These are phyloP conservation scores for Peniophora sp. DNA, from an alignment of 1,284 basidiomycete genomes.

Conservation along the genomic window DNA sequence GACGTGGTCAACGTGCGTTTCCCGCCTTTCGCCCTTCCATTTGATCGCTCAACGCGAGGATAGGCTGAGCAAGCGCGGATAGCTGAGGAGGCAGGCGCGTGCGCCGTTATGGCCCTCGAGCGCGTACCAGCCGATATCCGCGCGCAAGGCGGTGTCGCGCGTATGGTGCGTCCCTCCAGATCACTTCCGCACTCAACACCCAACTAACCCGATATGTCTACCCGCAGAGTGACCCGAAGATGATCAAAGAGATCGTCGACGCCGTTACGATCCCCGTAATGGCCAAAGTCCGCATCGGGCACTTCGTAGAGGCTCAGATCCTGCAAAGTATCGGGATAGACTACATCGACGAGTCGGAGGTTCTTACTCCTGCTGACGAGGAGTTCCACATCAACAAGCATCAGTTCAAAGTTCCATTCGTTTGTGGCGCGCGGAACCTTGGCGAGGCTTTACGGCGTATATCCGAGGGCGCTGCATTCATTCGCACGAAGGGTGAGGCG, in stretches of 20 bases:
- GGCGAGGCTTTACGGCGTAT: slow-evolving; percentile 95
- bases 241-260: slow-evolving; percentile 95
- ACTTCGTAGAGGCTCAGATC: slow-evolving; percentile 97
- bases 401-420: slow-evolving; percentile 83
- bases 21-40: not conserved
- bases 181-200: slow-evolving; percentile 1
- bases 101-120: slow-evolving; percentile 96
- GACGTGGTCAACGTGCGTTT: slow-evolving; percentile 63
- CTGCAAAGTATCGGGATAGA: slow-evolving; percentile 92
- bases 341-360: slow-evolving; percentile 98
- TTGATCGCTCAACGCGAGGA: slow-evolving; percentile 8
- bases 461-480: slow-evolving; percentile 95
- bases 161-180: slow-evolving; percentile 61
- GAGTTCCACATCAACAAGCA: slow-evolving; percentile 84
- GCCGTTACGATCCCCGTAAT: slow-evolving; percentile 89
- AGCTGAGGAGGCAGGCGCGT: slow-evolving; percentile 96
- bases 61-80: slow-evolving; percentile 67
- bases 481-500: slow-evolving; percentile 96
- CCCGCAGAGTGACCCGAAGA: slow-evolving; percentile 81
- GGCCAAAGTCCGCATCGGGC: slow-evolving; percentile 94
- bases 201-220: slow-evolving; percentile 2
- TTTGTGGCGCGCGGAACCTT: slow-evolving; percentile 73
- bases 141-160: slow-evolving; percentile 82
- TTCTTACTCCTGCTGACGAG: slow-evolving; percentile 93
- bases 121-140: slow-evolving; percentile 96